Evolutionary conservation across 2,329 filamentous ascomycete genomes (phyloP).

Genomic region (Verticillium nonalfalfae): DNA sequence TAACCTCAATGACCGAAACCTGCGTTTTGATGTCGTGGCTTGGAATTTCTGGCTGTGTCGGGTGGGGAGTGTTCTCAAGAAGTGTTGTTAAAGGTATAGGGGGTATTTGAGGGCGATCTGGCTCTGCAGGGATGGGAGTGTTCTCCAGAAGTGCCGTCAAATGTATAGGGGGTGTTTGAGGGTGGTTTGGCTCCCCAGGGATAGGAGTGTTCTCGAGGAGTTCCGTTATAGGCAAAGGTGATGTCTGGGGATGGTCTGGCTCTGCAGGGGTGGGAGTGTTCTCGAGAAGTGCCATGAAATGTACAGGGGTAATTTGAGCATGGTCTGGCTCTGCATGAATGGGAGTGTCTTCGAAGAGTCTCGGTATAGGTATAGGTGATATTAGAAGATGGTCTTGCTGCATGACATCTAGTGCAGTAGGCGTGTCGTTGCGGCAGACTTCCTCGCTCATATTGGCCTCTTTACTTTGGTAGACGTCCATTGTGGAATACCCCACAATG

Average conservation of each 20-base stretch:
- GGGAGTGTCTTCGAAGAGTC: too few species aligned
- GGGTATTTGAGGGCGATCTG: too few species aligned
- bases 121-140: too few species aligned
- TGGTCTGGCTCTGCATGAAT: too few species aligned
- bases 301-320: too few species aligned
- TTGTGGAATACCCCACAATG: not conserved
- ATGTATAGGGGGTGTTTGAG: too few species aligned
- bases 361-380: not conserved
- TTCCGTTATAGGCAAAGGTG: not conserved
- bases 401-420: not conserved
- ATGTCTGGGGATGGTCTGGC: too few species aligned
- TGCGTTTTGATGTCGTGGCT: not conserved
- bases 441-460: not conserved
- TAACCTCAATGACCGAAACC: not conserved
- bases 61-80: not conserved
- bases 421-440: not conserved
- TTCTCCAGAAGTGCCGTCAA: not conserved
- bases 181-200: too few species aligned
- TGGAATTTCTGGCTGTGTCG: not conserved
- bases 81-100: not conserved
- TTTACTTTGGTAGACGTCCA: not conserved
- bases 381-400: not conserved
- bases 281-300: not conserved
- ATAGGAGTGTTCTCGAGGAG: too few species aligned
- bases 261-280: too few species aligned